Evolutionary conservation across 352 stramenopile species (phyloP).

Genomic region (Phytophthora litchii): DNA sequence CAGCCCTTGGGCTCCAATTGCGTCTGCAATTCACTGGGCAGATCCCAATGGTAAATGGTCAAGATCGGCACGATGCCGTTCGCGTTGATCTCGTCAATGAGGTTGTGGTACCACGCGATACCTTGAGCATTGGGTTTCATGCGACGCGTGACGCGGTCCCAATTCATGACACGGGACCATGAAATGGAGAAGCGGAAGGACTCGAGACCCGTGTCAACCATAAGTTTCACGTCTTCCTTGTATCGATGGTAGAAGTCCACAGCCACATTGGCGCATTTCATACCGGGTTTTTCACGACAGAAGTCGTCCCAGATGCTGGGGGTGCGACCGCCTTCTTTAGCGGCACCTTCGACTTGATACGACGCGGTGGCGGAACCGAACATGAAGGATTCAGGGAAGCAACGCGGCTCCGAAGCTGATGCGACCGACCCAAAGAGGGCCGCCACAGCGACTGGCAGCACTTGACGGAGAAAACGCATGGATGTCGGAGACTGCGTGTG

Average conservation of each 20-base stretch:
- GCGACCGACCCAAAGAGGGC: slow-evolving; percentile 7
- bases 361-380: slow-evolving; percentile 85
- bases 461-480: slow-evolving; percentile 30
- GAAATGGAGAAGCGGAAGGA: slow-evolving; percentile 93
- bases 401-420: slow-evolving; percentile 22
- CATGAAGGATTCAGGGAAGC: slow-evolving; percentile 68
- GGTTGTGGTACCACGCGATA: slow-evolving; percentile 90
- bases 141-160: slow-evolving; percentile 50
- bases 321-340: slow-evolving; percentile 71
- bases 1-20: slow-evolving; percentile 57
- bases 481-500: slow-evolving; percentile 3
- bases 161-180: slow-evolving; percentile 90
- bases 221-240: slow-evolving; percentile 91
- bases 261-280: slow-evolving; percentile 86
- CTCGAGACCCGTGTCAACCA: slow-evolving; percentile 90
- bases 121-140: slow-evolving; percentile 81
- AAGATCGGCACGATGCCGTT: slow-evolving; percentile 87
- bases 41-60: slow-evolving; percentile 95
- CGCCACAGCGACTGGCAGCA: slow-evolving; percentile 13
- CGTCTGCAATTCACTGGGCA: slow-evolving; percentile 87
- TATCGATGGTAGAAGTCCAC: slow-evolving; percentile 94
- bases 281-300: slow-evolving; percentile 58
- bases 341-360: slow-evolving; percentile 93
- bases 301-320: slow-evolving; percentile 93
- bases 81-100: slow-evolving; percentile 85